Evolutionary conservation across 2,329 filamentous ascomycete genomes (phyloP).

Genomic region (Beauveria rudraprayagi): DNA sequence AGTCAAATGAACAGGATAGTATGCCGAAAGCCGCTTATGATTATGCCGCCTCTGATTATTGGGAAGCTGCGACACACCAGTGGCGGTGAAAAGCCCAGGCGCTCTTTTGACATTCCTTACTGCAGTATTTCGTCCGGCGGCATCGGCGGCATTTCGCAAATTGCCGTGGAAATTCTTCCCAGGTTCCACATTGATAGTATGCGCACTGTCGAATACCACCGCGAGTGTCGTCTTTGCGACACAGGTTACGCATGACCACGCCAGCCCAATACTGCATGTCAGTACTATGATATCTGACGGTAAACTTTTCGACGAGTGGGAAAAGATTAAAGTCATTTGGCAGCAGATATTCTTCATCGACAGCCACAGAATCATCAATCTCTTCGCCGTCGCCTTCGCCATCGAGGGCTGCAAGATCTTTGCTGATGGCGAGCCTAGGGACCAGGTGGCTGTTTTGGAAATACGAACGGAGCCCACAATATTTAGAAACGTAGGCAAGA

Average conservation of each 20-base stretch:
- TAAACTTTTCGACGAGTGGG: conserved; percentile 96
- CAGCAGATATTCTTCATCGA: conserved; percentile 79
- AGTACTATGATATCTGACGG: conserved; percentile 84
- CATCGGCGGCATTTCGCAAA: conserved; percentile 97
- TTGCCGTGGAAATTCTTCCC: conserved; percentile 93
- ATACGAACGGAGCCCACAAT: conserved; percentile 90
- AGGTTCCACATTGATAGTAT: conserved; percentile 96
- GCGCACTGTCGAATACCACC: conserved; percentile 95
- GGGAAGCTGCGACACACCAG: conserved; percentile 79
- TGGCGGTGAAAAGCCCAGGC: conserved; percentile 98
- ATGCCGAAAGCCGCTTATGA: conserved; percentile 12
- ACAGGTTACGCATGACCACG: conserved; percentile 97
- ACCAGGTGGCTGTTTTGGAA: conserved; percentile 94
- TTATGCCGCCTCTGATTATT: conserved; percentile 26
- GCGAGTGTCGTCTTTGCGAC: conserved; percentile 90
- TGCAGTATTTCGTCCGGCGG: conserved; percentile 96
- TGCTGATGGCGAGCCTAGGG: conserved; percentile 80
- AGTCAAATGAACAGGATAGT: conserved; percentile 20
- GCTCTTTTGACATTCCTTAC: conserved; percentile 98
- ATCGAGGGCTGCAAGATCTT: conserved; percentile 74
- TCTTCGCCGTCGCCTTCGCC: conserved; percentile 47
- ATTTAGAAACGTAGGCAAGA: conserved; percentile 95
- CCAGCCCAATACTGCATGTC: conserved; percentile 99
- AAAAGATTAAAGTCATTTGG: conserved; percentile 98
- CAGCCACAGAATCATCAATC: conserved; percentile 49